A percentile compares a stretch with the other conserved stretches of the same genome.
phyloP scores from a whole-genome alignment of 768 basidiomycete species.

The Steccherinum ochraceum region DNA sequence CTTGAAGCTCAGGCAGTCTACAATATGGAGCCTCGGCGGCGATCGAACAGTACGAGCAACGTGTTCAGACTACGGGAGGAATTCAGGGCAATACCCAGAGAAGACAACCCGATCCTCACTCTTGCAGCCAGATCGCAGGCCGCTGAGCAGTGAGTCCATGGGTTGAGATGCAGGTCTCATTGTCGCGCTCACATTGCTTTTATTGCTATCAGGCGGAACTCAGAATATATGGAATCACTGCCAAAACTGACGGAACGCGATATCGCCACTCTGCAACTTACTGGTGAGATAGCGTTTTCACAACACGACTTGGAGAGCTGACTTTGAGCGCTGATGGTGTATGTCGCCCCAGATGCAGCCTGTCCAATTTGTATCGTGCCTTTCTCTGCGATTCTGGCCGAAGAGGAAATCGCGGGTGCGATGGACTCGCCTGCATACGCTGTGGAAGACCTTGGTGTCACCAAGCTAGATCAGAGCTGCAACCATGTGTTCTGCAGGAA shows the following conservation, averaged over 20 bases:
- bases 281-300: no score
- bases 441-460: constrained; percentile 64
- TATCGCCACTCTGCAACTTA: constrained; percentile 13
- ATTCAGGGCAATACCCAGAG: background rate
- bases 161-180: no score
- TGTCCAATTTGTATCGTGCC: constrained; percentile 76
- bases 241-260: constrained; percentile 19
- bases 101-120: background rate
- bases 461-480: constrained; percentile 39
- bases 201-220: background rate
- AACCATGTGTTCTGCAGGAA: constrained; percentile 73
- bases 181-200: background rate
- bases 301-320: no score
- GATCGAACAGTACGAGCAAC: background rate
- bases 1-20: no score
- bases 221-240: constrained; percentile 8
- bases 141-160: background rate
- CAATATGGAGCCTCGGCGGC: no score
- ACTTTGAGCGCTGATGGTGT: no score
- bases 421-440: constrained; percentile 79
- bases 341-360: constrained; percentile 42
- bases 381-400: constrained; percentile 60
- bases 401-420: constrained; percentile 65
- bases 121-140: background rate
- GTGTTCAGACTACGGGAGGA: background rate